Evolutionary conservation across 2,329 filamentous ascomycete species (phyloP).

Genomic region (Calonectria fujianensis): DNA sequence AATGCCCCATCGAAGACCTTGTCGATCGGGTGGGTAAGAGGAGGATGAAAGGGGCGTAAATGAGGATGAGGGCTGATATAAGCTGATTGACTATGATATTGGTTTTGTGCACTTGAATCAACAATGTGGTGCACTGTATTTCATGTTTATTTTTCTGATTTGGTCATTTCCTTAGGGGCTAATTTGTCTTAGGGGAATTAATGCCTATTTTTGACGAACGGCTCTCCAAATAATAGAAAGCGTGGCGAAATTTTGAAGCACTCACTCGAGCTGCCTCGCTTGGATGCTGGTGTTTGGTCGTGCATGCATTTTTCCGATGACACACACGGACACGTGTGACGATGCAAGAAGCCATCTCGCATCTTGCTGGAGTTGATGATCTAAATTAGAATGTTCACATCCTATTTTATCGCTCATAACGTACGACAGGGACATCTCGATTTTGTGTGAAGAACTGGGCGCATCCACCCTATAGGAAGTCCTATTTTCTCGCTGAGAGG

Average conservation of each 20-base stretch:
- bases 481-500: neutral
- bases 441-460: neutral
- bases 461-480: neutral
- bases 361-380: neutral
- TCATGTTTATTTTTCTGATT: neutral
- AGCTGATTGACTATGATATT: neutral
- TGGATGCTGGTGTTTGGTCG: neutral
- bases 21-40: conserved; percentile 53
- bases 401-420: neutral
- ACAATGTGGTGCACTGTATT: neutral
- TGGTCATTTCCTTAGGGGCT: neutral
- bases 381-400: neutral
- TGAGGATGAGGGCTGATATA: neutral
- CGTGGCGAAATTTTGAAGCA: neutral
- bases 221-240: too few relatives aligned
- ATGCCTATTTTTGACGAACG: neutral
- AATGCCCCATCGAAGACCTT: conserved; percentile 52
- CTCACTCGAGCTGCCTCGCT: neutral
- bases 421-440: neutral
- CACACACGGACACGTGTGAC: conserved; percentile 21
- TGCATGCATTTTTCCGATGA: conserved; percentile 22
- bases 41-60: conserved; percentile 39
- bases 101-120: neutral
- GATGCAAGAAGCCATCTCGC: neutral
- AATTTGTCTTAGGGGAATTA: neutral